Evolutionary conservation across 2,329 filamentous ascomycete genomes (phyloP).

Genomic region (Microascus cirrosus): DNA sequence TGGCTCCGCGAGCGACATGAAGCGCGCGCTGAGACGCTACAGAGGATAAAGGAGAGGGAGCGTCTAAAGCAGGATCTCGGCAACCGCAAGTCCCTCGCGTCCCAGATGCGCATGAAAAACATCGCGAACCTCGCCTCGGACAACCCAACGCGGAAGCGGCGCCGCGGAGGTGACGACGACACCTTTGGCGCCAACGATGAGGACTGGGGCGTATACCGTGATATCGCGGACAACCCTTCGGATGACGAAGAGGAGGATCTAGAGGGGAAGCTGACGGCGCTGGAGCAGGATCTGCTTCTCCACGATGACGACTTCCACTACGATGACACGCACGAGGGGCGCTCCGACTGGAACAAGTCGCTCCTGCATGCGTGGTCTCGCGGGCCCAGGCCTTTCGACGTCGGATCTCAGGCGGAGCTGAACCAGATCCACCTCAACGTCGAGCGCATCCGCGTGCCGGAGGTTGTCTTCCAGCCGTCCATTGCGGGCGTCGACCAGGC

Average conservation of each 20-base stretch:
- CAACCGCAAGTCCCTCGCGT: constrained; percentile 92
- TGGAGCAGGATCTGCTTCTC: constrained; percentile 76
- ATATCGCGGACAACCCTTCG: constrained; percentile 71
- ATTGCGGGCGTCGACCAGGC: constrained; percentile 92
- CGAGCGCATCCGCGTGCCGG: constrained; percentile 86
- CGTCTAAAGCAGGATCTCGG: constrained; percentile 87
- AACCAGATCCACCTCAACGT: constrained; percentile 94
- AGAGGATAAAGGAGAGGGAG: constrained; percentile 88
- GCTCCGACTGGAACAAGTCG: constrained; percentile 90
- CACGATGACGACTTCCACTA: constrained; percentile 87
- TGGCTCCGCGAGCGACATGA: constrained; percentile 79
- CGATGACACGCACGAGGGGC: constrained; percentile 81
- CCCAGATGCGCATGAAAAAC: constrained; percentile 96
- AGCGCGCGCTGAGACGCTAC: constrained; percentile 57
- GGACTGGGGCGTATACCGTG: constrained; percentile 95
- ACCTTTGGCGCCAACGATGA: constrained; percentile 95
- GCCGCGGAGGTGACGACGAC: constrained; percentile 84
- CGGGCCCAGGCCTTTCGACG: constrained; percentile 77
- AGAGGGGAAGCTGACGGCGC: constrained; percentile 55
- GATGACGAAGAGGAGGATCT: constrained; percentile 89
- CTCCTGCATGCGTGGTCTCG: constrained; percentile 83
- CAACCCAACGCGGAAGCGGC: constrained; percentile 69
- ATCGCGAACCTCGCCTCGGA: constrained; percentile 94
- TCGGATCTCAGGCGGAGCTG: constrained; percentile 64
- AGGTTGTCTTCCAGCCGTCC: constrained; percentile 84